Percentiles rank a stretch among this genome's conserved stretches.
phyloP scores from a whole-genome alignment of 129 eudicot species.

The Saussurea involucrata region DNA sequence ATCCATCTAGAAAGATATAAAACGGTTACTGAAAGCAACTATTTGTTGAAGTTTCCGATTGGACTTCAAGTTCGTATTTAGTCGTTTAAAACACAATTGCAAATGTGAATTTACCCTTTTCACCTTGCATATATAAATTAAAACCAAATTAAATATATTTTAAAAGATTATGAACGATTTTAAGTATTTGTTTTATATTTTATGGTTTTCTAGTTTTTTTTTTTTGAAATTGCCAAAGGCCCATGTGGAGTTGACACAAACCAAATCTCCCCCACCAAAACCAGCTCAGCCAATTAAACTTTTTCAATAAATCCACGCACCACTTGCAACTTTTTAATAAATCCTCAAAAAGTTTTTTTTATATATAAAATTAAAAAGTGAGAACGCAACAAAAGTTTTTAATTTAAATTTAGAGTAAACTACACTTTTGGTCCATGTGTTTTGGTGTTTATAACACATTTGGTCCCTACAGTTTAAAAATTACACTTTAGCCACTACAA shows the following conservation, averaged over 20 bases:
- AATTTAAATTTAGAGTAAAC: neutral
- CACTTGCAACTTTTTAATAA: slow-evolving; percentile 33
- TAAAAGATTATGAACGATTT: neutral
- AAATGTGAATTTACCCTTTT: neutral
- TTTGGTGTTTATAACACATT: too few species aligned
- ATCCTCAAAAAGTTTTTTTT: slow-evolving; percentile 5
- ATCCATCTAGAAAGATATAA: neutral
- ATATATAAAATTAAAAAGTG: neutral
- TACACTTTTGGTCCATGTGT: too few species aligned
- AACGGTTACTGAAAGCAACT: neutral
- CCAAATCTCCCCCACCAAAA: slow-evolving; percentile 28
- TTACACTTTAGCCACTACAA: too few species aligned
- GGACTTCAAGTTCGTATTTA: neutral
- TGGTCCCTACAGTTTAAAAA: too few species aligned
- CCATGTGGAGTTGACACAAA: slow-evolving; percentile 37
- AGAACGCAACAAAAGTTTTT: neutral
- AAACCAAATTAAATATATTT: neutral
- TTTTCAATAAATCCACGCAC: slow-evolving; percentile 34
- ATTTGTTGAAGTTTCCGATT: neutral
- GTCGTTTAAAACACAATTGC: neutral
- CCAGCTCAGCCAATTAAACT: slow-evolving; percentile 37
- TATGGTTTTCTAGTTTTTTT: neutral
- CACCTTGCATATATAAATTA: neutral
- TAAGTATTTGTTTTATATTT: neutral
- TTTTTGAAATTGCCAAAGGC: slow-evolving; percentile 10